These are phyloP conservation scores for Galerina marginata DNA, from an alignment of 768 basidiomycete species.

Conservation along the genomic window DNA sequence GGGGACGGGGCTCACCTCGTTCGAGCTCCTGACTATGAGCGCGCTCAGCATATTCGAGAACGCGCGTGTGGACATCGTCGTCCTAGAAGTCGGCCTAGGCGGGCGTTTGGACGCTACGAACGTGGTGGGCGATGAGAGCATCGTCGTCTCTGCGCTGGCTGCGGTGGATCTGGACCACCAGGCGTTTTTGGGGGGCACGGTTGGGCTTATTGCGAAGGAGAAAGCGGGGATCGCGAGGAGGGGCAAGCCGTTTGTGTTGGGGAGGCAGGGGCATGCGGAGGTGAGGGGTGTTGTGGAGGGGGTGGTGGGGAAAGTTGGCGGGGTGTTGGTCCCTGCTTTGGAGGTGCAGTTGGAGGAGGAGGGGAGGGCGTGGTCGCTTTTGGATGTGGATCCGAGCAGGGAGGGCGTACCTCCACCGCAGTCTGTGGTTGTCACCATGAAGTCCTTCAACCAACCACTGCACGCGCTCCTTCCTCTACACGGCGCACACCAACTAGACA, in stretches of 20 bases:
- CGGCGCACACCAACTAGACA: background rate
- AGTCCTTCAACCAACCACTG: constrained; percentile 53
- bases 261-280: constrained; percentile 58
- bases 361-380: constrained; percentile 12
- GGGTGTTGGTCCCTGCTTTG: constrained; percentile 38
- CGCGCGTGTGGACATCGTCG: constrained; percentile 67
- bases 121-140: constrained; percentile 68
- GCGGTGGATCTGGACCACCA: constrained; percentile 94
- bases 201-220: constrained; percentile 76
- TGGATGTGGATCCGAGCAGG: background rate
- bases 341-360: constrained; percentile 44
- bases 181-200: constrained; percentile 79
- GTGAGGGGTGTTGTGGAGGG: constrained; percentile 50
- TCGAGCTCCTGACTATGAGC: constrained; percentile 86
- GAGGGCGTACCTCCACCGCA: constrained; percentile 34
- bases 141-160: constrained; percentile 83
- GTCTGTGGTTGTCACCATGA: constrained; percentile 47
- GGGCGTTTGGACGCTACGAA: constrained; percentile 94
- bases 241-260: constrained; percentile 69
- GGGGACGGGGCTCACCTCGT: constrained; percentile 61
- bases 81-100: constrained; percentile 96
- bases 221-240: constrained; percentile 82
- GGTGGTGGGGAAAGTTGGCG: constrained; percentile 47
- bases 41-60: constrained; percentile 80
- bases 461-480: constrained; percentile 64